Evolutionary conservation across 1,139 yeast species (phyloP).

Genomic region (Yamadazyma sp.): DNA sequence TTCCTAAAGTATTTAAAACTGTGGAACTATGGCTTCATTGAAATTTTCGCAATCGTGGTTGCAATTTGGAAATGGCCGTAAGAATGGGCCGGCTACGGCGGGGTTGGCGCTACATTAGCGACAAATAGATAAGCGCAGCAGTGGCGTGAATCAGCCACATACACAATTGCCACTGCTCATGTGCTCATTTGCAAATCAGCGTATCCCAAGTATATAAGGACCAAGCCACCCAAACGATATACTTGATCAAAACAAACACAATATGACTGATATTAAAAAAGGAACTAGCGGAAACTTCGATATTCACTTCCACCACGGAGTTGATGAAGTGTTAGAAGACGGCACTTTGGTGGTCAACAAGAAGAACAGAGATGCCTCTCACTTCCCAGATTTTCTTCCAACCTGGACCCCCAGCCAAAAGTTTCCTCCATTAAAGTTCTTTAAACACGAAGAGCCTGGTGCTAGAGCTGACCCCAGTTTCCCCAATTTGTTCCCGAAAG

Average conservation of each 20-base stretch:
- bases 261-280: neutral
- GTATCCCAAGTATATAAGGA: neutral
- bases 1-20: too few species aligned
- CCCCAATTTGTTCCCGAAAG: slow-evolving; percentile 43
- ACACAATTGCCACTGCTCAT: neutral
- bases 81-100: neutral
- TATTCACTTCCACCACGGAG: slow-evolving; percentile 37
- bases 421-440: slow-evolving; percentile 44
- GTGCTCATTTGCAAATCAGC: slow-evolving; percentile 1
- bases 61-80: too few species aligned
- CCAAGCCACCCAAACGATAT: neutral
- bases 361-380: slow-evolving; percentile 27
- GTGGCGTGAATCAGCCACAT: neutral
- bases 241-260: neutral
- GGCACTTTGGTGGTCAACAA: slow-evolving; percentile 31
- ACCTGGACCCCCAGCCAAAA: slow-evolving; percentile 51
- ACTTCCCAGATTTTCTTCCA: slow-evolving; percentile 49
- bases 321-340: slow-evolving; percentile 35
- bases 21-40: slow-evolving; percentile 5
- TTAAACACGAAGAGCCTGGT: slow-evolving; percentile 54
- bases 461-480: slow-evolving; percentile 53
- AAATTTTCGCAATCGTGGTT: slow-evolving; percentile 4
- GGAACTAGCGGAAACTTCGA: slow-evolving; percentile 30
- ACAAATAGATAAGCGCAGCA: neutral
- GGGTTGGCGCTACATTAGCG: slow-evolving; percentile 1